phyloP scores from a whole-genome alignment of 2,329 filamentous ascomycete species.

The Ascochyta koolunga region DNA sequence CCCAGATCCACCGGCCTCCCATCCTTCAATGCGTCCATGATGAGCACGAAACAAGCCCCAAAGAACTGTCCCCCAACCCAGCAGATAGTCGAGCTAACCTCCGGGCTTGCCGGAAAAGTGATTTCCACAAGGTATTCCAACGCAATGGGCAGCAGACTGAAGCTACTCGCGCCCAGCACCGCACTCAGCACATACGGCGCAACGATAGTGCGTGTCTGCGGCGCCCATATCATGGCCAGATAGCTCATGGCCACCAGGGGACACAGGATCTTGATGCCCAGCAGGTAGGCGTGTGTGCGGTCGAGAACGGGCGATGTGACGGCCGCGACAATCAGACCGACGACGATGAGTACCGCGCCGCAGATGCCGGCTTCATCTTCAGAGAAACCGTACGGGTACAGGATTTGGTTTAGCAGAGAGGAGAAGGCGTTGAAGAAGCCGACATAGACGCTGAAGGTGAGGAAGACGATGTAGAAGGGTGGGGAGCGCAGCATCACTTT shows the following conservation, averaged over 20 bases:
- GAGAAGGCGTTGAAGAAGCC: constrained; percentile 94
- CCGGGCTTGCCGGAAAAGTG: constrained; percentile 83
- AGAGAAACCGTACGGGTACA: constrained; percentile 82
- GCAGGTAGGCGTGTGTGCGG: constrained; percentile 78
- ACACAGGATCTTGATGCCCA: constrained; percentile 73
- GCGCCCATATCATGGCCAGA: constrained; percentile 82
- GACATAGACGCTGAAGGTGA: constrained; percentile 85
- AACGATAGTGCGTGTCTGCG: constrained; percentile 63
- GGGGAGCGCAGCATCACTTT: constrained; percentile 57
- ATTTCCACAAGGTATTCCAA: constrained; percentile 89
- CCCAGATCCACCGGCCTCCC: constrained; percentile 33
- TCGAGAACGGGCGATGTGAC: constrained; percentile 83
- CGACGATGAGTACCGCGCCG: constrained; percentile 86
- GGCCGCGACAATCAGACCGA: constrained; percentile 79
- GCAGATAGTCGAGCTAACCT: constrained; percentile 80
- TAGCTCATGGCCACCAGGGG: constrained; percentile 77
- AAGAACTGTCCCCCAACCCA: constrained; percentile 88
- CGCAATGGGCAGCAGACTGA: constrained; percentile 80
- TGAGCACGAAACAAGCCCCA: constrained; percentile 82
- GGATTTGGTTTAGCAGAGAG: constrained; percentile 86
- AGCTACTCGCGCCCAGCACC: constrained; percentile 78
- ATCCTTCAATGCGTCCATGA: constrained; percentile 74
- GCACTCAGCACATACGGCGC: constrained; percentile 78
- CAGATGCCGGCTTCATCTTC: constrained; percentile 88
- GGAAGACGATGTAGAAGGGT: constrained; percentile 79